These are phyloP conservation scores for Talaromyces sp. DNA, from an alignment of 2,329 filamentous ascomycete genomes.

Conservation along the genomic window DNA sequence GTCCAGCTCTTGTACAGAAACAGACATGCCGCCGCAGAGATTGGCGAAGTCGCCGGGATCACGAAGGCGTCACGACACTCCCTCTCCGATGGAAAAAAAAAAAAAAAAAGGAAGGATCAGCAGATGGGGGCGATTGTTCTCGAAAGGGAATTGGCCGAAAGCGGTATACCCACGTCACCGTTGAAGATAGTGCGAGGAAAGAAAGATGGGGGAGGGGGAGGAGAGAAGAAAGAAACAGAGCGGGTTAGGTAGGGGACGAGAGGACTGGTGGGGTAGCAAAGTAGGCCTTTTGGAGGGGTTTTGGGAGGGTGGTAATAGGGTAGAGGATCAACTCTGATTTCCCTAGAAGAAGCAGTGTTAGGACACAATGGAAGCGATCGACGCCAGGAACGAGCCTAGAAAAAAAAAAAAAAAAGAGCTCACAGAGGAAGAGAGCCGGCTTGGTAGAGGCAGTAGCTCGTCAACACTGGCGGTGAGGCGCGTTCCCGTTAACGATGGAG, in stretches of 20 bases:
- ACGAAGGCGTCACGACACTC: slow-evolving; percentile 23
- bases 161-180: slow-evolving; percentile 14
- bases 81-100: not conserved
- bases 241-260: slow-evolving; percentile 14
- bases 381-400: not conserved
- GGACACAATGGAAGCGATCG: not conserved
- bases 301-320: not conserved
- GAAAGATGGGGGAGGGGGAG: slow-evolving; percentile 25
- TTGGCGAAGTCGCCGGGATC: slow-evolving; percentile 33
- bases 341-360: not conserved
- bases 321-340: too few species aligned
- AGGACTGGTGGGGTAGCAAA: slow-evolving; percentile 11
- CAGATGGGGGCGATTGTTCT: slow-evolving; percentile 7
- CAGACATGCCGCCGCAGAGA: slow-evolving; percentile 56
- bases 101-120: not conserved
- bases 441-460: not conserved
- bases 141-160: slow-evolving; percentile 15
- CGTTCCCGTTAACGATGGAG: not conserved
- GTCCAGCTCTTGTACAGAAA: slow-evolving; percentile 92
- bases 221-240: slow-evolving; percentile 11
- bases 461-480: slow-evolving; percentile 12
- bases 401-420: not conserved
- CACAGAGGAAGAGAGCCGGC: not conserved
- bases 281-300: slow-evolving; percentile 5
- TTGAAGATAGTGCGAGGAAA: slow-evolving; percentile 6